These are phyloP conservation scores for Strobilomyces confusus DNA, from an alignment of 768 basidiomycete genomes.

Conservation along the genomic window DNA sequence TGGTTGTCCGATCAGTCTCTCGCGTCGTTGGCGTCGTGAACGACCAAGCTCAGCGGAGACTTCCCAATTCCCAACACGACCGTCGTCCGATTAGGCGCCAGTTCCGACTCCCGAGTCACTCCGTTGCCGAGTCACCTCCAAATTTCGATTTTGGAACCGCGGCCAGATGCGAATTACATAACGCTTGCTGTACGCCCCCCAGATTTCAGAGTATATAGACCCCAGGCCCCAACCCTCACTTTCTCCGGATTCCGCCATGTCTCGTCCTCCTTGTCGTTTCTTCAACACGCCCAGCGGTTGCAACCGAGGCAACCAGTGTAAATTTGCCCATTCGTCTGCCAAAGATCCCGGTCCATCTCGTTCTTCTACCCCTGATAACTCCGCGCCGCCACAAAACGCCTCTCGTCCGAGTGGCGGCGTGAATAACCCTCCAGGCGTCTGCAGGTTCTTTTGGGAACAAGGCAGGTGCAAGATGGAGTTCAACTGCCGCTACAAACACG, in stretches of 20 bases:
- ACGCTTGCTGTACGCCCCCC: background rate
- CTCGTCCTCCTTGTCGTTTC: conserved; percentile 37
- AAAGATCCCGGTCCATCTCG: conserved; percentile 2
- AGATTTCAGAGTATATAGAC: too few relatives aligned
- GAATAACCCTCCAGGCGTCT: conserved; percentile 35
- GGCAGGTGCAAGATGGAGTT: conserved; percentile 48
- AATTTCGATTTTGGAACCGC: too few relatives aligned
- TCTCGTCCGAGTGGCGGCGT: conserved; percentile 3
- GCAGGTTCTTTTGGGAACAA: conserved; percentile 44
- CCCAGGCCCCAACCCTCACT: background rate
- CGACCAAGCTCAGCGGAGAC: too few relatives aligned
- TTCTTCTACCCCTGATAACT: conserved; percentile 5
- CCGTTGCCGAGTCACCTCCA: too few relatives aligned
- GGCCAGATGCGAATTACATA: background rate
- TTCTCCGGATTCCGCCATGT: conserved; percentile 6
- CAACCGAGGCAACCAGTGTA: conserved; percentile 39
- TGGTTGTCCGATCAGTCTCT: too few relatives aligned
- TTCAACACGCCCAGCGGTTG: conserved; percentile 45
- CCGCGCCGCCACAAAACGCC: background rate
- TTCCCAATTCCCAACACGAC: too few relatives aligned
- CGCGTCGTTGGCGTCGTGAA: too few relatives aligned
- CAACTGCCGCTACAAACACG: conserved; percentile 42
- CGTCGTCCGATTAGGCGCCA: too few relatives aligned
- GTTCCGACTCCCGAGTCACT: background rate
- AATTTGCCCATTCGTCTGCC: conserved; percentile 27